Evolutionary conservation across 2,329 filamentous ascomycete genomes (phyloP).

Genomic region (Cadophora sp.): DNA sequence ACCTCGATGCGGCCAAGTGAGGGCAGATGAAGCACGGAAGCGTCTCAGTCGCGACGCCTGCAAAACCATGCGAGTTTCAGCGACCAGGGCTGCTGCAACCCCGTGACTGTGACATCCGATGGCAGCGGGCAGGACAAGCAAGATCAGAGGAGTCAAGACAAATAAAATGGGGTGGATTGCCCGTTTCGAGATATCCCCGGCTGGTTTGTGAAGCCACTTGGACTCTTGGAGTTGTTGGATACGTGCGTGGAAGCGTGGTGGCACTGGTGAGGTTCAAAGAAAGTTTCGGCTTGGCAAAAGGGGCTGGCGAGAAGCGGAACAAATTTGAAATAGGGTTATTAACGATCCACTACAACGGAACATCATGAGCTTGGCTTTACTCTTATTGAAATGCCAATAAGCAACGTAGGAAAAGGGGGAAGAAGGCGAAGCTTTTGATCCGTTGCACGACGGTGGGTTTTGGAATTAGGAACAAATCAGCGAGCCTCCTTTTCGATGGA

Average conservation of each 20-base stretch:
- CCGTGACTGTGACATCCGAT: conserved; percentile 28
- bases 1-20: conserved; percentile 32
- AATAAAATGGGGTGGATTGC: conserved; percentile 5
- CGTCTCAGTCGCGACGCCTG: conserved; percentile 34
- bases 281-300: conserved; percentile 18
- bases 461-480: background rate
- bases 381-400: background rate
- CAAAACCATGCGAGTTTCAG: conserved; percentile 39
- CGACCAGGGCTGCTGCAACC: conserved; percentile 5
- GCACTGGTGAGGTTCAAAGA: conserved; percentile 13
- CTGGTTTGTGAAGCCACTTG: background rate
- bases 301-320: background rate
- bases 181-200: background rate
- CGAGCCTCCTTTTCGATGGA: no score
- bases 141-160: background rate
- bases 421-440: conserved; percentile 2
- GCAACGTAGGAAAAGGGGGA: background rate
- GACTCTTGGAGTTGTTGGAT: background rate
- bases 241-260: background rate
- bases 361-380: background rate
- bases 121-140: conserved; percentile 3
- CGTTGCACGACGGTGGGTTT: background rate
- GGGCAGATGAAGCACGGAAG: conserved; percentile 36
- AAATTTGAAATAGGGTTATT: conserved; percentile 17
- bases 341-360: background rate